These are phyloP conservation scores for Gaeumannomyces sp. DNA, from an alignment of 2,329 filamentous ascomycete genomes.

Conservation along the genomic window DNA sequence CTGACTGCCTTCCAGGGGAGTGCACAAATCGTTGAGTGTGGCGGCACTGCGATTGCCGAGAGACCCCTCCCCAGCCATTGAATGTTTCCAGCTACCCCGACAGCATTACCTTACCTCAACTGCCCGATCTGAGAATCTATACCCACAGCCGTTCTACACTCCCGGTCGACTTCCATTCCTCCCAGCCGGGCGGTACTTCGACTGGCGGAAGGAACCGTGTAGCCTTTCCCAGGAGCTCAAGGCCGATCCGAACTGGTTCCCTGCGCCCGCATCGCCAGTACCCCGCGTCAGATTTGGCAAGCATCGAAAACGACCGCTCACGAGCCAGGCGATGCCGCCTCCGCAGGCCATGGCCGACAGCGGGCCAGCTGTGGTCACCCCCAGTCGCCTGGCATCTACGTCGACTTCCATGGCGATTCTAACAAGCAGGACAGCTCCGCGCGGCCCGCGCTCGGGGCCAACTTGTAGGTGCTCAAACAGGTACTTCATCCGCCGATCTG, in stretches of 20 bases:
- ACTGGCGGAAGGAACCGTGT: background rate
- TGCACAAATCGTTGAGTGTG: background rate
- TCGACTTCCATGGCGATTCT: conserved; percentile 28
- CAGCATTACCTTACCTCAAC: background rate
- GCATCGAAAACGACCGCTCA: background rate
- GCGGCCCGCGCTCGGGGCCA: conserved; percentile 29
- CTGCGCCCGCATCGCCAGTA: background rate
- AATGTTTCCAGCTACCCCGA: background rate
- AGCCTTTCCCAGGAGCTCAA: background rate
- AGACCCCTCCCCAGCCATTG: background rate
- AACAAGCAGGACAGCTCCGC: conserved; percentile 13
- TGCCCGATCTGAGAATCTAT: background rate
- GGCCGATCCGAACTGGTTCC: background rate
- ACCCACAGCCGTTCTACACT: background rate
- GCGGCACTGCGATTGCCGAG: background rate
- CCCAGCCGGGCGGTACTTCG: too few relatives aligned
- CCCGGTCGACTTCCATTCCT: too few relatives aligned
- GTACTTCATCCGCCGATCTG: background rate
- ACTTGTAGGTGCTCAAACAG: conserved; percentile 33
- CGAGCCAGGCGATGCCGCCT: background rate
- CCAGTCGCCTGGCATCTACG: conserved; percentile 32
- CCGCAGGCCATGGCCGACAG: background rate
- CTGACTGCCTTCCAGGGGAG: background rate
- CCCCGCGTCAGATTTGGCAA: background rate
- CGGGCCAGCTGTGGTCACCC: conserved; percentile 12